Evolutionary conservation across 2,329 filamentous ascomycete genomes (phyloP).

Genomic region (Didymella pinodella): DNA sequence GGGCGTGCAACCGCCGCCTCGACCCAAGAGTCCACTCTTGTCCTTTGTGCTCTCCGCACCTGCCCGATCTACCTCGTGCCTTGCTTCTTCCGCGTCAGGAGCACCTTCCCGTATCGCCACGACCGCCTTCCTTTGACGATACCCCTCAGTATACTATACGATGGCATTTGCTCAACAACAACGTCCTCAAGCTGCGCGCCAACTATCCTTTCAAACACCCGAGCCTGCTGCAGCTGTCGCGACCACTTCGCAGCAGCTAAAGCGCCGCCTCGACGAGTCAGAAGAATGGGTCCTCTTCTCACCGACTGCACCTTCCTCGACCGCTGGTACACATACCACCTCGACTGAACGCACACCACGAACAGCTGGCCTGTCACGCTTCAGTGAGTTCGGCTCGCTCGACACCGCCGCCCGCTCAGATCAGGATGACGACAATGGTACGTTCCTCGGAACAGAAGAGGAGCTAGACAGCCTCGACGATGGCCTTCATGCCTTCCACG

Average conservation of each 20-base stretch:
- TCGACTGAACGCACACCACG: conserved; percentile 69
- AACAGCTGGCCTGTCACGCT: conserved; percentile 73
- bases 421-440: conserved; percentile 50
- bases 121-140: conserved; percentile 12
- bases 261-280: conserved; percentile 69
- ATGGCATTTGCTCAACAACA: conserved; percentile 53
- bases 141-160: conserved; percentile 17
- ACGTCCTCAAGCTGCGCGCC: conserved; percentile 46
- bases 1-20: conserved; percentile 17
- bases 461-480: conserved; percentile 95
- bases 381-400: conserved; percentile 83
- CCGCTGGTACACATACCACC: conserved; percentile 73
- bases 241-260: conserved; percentile 49
- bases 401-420: conserved; percentile 71
- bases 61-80: conserved; percentile 29
- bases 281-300: conserved; percentile 98
- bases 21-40: conserved; percentile 1
- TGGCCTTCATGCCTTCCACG: conserved; percentile 86
- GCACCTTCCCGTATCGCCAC: conserved; percentile 27
- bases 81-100: conserved; percentile 18
- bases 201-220: conserved; percentile 45
- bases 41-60: conserved; percentile 14
- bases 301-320: conserved; percentile 64
- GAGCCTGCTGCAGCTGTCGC: conserved; percentile 35
- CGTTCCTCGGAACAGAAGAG: conserved; percentile 61